phyloP scores from a whole-genome alignment of 1,139 yeast species.

The Entelexis paramagnoliae region DNA sequence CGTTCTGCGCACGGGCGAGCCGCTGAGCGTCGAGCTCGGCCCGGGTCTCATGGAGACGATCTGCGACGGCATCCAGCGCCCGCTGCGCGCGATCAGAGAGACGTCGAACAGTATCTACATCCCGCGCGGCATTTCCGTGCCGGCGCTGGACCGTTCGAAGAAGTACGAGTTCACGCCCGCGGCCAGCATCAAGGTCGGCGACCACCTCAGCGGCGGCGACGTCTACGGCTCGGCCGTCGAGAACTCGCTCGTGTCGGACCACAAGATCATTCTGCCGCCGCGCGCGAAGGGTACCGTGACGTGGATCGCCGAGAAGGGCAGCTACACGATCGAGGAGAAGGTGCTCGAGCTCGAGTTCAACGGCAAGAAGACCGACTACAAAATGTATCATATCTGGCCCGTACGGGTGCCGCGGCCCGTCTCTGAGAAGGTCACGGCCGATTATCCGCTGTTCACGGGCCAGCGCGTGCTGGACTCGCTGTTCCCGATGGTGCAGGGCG shows the following conservation, averaged over 20 bases:
- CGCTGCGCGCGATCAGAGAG: conserved; percentile 83
- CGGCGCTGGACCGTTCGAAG: conserved; percentile 72
- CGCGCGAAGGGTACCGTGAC: conserved; percentile 97
- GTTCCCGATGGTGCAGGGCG: conserved; percentile 99
- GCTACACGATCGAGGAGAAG: conserved; percentile 81
- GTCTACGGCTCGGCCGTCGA: conserved; percentile 89
- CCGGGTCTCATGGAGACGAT: conserved; percentile 99
- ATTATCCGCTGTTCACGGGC: conserved; percentile 91
- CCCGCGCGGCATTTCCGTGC: conserved; percentile 97
- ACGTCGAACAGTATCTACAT: conserved; percentile 82
- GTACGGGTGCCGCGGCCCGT: conserved; percentile 99
- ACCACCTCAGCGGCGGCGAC: conserved; percentile 97
- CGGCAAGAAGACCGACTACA: conserved; percentile 67
- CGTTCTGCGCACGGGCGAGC: conserved; percentile 93
- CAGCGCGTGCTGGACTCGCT: conserved; percentile 96
- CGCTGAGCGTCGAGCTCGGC: conserved; percentile 94
- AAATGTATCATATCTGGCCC: conserved; percentile 99
- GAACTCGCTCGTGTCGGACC: conserved; percentile 83
- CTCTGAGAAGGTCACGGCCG: conserved; percentile 83
- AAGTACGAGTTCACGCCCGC: conserved; percentile 81
- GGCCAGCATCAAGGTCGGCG: conserved; percentile 64
- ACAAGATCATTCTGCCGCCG: conserved; percentile 91
- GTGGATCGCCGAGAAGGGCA: conserved; percentile 78
- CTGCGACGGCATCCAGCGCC: conserved; percentile 99
- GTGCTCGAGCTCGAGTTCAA: conserved; percentile 90